phyloP scores from a whole-genome alignment of 768 basidiomycete genomes.

The Lentinula raphanica region DNA sequence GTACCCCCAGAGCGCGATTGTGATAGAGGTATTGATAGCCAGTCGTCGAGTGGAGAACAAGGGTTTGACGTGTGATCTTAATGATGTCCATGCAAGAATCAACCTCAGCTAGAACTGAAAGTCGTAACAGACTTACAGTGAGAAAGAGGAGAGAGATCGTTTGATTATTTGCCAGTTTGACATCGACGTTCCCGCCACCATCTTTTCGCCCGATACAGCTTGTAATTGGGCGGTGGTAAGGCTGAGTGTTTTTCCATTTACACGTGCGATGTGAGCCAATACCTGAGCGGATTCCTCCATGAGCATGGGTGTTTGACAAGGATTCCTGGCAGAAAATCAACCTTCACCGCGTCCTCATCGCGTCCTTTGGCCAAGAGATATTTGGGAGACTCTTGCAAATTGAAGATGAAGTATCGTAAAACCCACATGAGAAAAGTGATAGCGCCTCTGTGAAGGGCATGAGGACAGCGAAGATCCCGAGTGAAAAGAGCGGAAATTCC shows the following conservation, averaged over 20 bases:
- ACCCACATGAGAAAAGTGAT: conserved; percentile 51
- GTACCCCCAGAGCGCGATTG: conserved; percentile 47
- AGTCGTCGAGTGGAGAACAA: conserved; percentile 42
- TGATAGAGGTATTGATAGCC: conserved; percentile 40
- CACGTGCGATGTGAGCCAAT: conserved; percentile 41
- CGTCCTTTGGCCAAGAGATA: conserved; percentile 53
- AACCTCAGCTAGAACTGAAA: not conserved
- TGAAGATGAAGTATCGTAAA: conserved; percentile 51
- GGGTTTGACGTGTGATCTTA: conserved; percentile 43
- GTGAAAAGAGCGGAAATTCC: conserved; percentile 5
- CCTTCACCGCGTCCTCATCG: conserved; percentile 50
- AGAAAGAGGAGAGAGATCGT: conserved; percentile 31
- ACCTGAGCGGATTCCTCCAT: conserved; percentile 23
- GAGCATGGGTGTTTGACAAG: not conserved
- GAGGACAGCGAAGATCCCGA: not conserved
- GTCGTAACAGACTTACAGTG: conserved; percentile 27
- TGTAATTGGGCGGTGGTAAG: conserved; percentile 42
- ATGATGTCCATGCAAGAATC: not conserved
- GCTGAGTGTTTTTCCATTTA: conserved; percentile 40
- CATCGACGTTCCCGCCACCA: conserved; percentile 20
- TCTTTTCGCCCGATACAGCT: conserved; percentile 20
- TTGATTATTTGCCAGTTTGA: conserved; percentile 24
- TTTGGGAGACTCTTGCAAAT: conserved; percentile 57
- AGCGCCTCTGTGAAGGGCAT: conserved; percentile 26
- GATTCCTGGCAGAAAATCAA: conserved; percentile 9